Evolutionary conservation across 176 grass and related monocot genomes (phyloP).

Genomic region (Eremochloa ophiuroides): DNA sequence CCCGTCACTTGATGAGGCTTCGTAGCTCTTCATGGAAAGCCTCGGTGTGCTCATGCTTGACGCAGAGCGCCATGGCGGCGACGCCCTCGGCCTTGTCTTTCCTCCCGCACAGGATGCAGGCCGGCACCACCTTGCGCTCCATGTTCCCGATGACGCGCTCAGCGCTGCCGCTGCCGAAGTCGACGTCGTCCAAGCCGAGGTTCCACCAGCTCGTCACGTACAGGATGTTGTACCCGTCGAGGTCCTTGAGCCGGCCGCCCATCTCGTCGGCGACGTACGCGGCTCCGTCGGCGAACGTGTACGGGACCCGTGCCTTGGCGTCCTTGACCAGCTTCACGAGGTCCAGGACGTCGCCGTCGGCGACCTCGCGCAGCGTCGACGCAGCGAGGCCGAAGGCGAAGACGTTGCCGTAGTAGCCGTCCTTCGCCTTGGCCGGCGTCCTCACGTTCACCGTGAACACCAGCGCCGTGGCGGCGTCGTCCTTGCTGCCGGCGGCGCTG

Average conservation of each 20-base stretch:
- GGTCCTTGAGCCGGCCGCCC: not conserved
- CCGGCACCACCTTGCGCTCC: constrained; percentile 1
- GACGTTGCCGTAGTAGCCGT: constrained; percentile 7
- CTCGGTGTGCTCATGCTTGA: not conserved
- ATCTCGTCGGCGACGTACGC: not conserved
- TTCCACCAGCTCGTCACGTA: constrained; percentile 7
- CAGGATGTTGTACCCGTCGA: not conserved
- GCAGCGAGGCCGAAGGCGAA: not conserved
- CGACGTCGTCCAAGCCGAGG: not conserved
- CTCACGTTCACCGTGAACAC: not conserved
- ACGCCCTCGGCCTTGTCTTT: not conserved
- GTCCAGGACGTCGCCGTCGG: not conserved
- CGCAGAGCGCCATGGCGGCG: not conserved
- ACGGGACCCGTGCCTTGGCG: not conserved
- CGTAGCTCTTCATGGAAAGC: not conserved
- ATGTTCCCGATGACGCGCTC: not conserved
- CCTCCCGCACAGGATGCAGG: not conserved
- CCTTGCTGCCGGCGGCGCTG: not conserved
- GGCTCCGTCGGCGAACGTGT: not conserved
- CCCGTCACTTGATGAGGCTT: not conserved
- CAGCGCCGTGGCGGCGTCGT: not conserved
- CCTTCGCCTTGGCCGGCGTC: not conserved
- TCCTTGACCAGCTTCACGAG: not conserved
- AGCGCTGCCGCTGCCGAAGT: not conserved
- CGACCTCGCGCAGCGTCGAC: not conserved